phyloP scores from a whole-genome alignment of 2,329 filamentous ascomycete species.

The Arthrobotrys sinensis region DNA sequence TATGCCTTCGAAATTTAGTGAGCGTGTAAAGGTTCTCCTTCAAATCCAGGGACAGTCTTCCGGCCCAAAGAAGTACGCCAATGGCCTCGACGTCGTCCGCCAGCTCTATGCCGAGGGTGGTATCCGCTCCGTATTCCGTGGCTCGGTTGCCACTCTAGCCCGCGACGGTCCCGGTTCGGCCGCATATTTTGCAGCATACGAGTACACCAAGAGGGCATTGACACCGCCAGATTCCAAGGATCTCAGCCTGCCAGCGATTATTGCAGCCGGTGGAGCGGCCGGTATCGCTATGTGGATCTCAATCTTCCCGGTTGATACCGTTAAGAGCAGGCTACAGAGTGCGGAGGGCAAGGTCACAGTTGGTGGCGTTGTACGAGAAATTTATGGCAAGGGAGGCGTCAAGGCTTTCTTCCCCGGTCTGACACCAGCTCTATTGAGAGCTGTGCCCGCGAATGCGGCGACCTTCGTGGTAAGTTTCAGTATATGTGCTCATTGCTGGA shows the following conservation, averaged over 20 bases:
- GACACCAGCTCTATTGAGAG: conserved; percentile 89
- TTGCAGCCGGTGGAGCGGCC: conserved; percentile 87
- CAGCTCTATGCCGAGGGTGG: conserved; percentile 95
- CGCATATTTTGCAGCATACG: conserved; percentile 97
- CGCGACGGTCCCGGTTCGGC: conserved; percentile 93
- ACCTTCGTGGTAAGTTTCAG: conserved; percentile 76
- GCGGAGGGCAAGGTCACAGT: conserved; percentile 88
- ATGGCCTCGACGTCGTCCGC: conserved; percentile 89
- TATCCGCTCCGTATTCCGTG: conserved; percentile 91
- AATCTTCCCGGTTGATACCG: conserved; percentile 96
- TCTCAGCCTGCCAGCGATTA: conserved; percentile 85
- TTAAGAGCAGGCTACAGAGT: conserved; percentile 94
- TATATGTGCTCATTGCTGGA: neutral
- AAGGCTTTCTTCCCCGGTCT: conserved; percentile 98
- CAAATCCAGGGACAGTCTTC: conserved; percentile 96
- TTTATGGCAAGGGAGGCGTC: conserved; percentile 86
- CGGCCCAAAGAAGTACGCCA: conserved; percentile 92
- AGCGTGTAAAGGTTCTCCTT: conserved; percentile 97
- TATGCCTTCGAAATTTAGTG: conserved; percentile 67
- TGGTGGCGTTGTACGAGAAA: conserved; percentile 81
- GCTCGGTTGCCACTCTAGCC: conserved; percentile 89
- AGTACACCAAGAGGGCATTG: conserved; percentile 89
- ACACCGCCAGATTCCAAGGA: conserved; percentile 88
- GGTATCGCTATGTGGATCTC: conserved; percentile 99
- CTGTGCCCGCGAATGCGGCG: conserved; percentile 95